Conservation (phyloP, 2,329 filamentous ascomycete genomes). For the Colletotrichum scovillei region DNA sequence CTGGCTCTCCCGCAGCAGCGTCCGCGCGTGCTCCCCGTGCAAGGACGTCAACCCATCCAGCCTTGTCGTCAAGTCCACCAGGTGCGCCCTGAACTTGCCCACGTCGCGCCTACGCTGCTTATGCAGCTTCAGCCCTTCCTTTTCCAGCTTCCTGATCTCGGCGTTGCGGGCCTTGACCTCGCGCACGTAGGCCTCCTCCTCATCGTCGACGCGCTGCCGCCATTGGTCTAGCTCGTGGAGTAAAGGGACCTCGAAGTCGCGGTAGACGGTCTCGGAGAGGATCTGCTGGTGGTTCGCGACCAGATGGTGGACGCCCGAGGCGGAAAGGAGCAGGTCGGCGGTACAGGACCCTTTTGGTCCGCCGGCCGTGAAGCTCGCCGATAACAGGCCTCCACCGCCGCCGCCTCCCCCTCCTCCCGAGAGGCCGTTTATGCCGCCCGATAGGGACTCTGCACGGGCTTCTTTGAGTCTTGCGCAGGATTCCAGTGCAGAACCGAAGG, state of each 20-base stretch:
- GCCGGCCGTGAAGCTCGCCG: conserved; percentile 57
- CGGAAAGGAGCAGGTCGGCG: conserved; percentile 70
- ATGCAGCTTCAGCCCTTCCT: conserved; percentile 72
- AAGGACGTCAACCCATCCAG: conserved; percentile 72
- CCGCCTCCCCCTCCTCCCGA: conserved; percentile 36
- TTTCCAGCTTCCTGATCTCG: conserved; percentile 73
- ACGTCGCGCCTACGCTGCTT: conserved; percentile 70
- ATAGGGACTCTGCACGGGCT: conserved; percentile 68
- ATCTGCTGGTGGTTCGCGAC: conserved; percentile 79
- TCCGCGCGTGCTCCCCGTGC: conserved; percentile 70
- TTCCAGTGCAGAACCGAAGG: conserved; percentile 74
- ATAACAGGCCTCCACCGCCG: conserved; percentile 46
- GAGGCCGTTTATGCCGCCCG: conserved; percentile 41
- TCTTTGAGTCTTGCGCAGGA: conserved; percentile 76
- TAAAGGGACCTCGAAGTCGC: conserved; percentile 74
- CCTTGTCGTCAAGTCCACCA: conserved; percentile 71
- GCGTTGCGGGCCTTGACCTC: conserved; percentile 64
- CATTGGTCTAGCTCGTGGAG: conserved; percentile 77
- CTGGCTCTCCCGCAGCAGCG: conserved; percentile 71
- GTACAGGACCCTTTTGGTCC: conserved; percentile 62
- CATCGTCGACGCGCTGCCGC: conserved; percentile 72
- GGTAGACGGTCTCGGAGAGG: conserved; percentile 75
- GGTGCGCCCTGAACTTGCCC: conserved; percentile 69
- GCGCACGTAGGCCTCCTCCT: conserved; percentile 69
- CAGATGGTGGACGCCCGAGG: conserved; percentile 74